Conservation (phyloP, 257 asterid genomes). For the Galeopsis tetrahit region DNA sequence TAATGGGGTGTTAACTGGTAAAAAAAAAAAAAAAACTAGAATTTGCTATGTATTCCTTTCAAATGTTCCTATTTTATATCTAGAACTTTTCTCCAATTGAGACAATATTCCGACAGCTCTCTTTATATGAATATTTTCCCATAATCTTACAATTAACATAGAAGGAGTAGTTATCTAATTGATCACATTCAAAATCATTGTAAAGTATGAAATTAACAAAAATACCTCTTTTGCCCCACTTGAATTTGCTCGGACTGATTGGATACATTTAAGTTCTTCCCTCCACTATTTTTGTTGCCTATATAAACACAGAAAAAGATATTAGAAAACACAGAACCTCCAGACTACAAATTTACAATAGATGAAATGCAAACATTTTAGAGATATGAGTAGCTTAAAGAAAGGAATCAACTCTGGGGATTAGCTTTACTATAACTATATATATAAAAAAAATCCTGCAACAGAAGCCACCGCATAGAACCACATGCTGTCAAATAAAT, state of each 20-base stretch:
- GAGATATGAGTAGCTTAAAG: not conserved
- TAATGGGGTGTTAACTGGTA: too few species aligned
- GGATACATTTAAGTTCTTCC: slow-evolving; percentile 35
- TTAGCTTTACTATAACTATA: not conserved
- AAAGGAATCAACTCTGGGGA: not conserved
- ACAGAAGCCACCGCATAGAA: not conserved
- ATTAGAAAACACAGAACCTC: slow-evolving; percentile 17
- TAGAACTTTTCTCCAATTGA: slow-evolving; percentile 14
- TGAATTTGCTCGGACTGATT: slow-evolving; percentile 46
- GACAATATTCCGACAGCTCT: slow-evolving; percentile 12
- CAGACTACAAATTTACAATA: not conserved
- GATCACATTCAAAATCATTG: not conserved
- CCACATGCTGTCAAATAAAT: slow-evolving; percentile 18
- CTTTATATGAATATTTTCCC: slow-evolving; percentile 15
- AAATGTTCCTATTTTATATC: not conserved
- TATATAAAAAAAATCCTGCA: not conserved
- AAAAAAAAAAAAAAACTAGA: slow-evolving; percentile 1
- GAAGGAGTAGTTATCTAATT: not conserved
- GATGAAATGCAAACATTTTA: slow-evolving; percentile 15
- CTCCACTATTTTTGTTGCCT: slow-evolving; percentile 48
- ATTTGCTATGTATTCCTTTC: slow-evolving; percentile 7
- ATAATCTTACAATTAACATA: not conserved
- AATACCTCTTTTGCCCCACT: slow-evolving; percentile 64
- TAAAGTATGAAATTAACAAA: slow-evolving; percentile 25
- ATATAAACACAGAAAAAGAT: slow-evolving; percentile 29